Percentiles rank a stretch among this genome's conserved stretches.
phyloP scores from a whole-genome alignment of 1,139 yeast species.

The Yamadazyma sp. region DNA sequence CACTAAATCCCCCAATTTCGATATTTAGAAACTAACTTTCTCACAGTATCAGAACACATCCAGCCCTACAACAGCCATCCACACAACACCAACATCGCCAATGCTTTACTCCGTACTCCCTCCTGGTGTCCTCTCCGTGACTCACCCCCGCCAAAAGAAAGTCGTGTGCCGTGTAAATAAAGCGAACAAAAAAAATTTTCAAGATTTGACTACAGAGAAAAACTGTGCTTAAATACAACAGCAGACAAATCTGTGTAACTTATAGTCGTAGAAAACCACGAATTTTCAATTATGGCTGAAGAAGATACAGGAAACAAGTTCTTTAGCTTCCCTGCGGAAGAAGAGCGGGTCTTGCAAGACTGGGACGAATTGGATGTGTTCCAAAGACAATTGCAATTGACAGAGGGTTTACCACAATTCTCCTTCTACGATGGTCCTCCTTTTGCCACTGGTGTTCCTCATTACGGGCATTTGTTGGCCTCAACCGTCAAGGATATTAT shows the following conservation, averaged over 20 bases:
- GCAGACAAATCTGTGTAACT: background rate
- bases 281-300: constrained; percentile 28
- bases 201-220: background rate
- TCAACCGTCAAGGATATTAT: constrained; percentile 96
- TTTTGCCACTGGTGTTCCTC: constrained; percentile 99
- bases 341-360: constrained; percentile 70
- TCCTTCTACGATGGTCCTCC: constrained; percentile 99
- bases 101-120: too few relatives aligned
- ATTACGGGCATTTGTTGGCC: constrained; percentile 95
- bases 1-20: too few relatives aligned
- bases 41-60: too few relatives aligned
- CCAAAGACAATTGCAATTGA: constrained; percentile 78
- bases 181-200: constrained; percentile 1
- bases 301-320: constrained; percentile 28
- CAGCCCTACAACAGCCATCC: too few relatives aligned
- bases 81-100: too few relatives aligned
- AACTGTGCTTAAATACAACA: too few relatives aligned
- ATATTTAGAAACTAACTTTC: too few relatives aligned
- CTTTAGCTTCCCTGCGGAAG: constrained; percentile 80
- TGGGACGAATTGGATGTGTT: constrained; percentile 96
- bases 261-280: background rate
- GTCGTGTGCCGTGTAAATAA: too few relatives aligned
- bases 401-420: constrained; percentile 83
- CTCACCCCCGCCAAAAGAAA: background rate
- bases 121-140: background rate